These are phyloP conservation scores for Gigaspora rosea DNA, from an alignment of 192 early-diverging fungal genomes.

Conservation along the genomic window DNA sequence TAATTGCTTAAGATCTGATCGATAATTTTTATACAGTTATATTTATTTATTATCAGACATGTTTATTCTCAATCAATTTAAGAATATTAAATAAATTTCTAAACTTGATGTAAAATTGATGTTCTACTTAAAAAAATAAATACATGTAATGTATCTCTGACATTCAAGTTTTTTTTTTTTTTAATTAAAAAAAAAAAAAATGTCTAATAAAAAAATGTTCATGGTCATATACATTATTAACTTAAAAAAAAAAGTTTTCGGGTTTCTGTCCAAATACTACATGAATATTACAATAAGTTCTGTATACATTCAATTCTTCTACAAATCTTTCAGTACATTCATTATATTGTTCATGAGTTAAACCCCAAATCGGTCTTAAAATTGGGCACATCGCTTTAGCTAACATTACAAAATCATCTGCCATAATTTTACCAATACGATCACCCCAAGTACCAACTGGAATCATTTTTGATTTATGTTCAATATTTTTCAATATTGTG, in stretches of 20 bases:
- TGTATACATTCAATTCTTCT: not conserved
- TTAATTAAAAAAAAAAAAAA: no score
- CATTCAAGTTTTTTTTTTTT: no score
- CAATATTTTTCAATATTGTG: not conserved
- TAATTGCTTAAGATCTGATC: no score
- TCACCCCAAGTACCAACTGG: conserved; percentile 10
- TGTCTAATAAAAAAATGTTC: no score
- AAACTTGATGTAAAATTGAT: no score
- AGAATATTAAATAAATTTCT: no score
- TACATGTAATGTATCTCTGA: no score
- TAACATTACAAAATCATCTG: conserved; percentile 5
- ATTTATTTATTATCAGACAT: no score
- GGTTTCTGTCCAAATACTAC: not conserved
- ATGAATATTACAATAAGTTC: conserved; percentile 6
- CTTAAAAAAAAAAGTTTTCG: not conserved
- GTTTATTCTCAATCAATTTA: no score
- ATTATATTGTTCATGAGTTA: not conserved
- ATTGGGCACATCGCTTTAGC: not conserved
- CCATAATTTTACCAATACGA: not conserved
- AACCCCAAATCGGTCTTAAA: not conserved
- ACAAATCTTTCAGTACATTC: not conserved
- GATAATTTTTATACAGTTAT: no score
- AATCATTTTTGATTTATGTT: not conserved
- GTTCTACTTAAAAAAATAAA: no score
- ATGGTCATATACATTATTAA: no score